Percentiles rank a stretch among this genome's conserved stretches.
phyloP scores from a whole-genome alignment of 192 early-diverging fungal species.

The Gryganskiella cystojenkinii region DNA sequence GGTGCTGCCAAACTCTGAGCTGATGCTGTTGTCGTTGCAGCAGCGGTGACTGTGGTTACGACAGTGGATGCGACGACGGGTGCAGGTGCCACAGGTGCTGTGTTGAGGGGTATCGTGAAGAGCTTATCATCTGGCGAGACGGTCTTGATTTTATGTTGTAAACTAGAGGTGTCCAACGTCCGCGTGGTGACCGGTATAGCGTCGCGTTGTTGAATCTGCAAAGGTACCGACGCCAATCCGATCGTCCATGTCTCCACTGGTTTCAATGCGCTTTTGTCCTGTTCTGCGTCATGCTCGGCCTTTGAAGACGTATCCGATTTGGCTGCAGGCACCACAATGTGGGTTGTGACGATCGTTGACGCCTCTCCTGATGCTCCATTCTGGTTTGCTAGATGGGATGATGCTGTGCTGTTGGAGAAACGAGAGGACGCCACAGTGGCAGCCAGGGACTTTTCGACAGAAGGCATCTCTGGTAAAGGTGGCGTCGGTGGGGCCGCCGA shows the following conservation, averaged over 20 bases:
- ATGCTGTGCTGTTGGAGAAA: background rate
- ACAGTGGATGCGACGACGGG: background rate
- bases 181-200: conserved; percentile 39
- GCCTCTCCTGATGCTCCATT: background rate
- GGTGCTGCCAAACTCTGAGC: too few relatives aligned
- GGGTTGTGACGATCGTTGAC: conserved; percentile 14
- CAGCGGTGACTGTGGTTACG: background rate
- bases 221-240: conserved; percentile 13
- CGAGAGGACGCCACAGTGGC: background rate
- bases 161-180: conserved; percentile 10
- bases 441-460: background rate
- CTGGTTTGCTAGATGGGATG: too few relatives aligned
- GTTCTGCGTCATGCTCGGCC: background rate
- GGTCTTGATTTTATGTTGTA: conserved; percentile 7
- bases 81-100: conserved; percentile 5
- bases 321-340: conserved; percentile 13
- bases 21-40: background rate
- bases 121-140: background rate
- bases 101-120: background rate
- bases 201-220: conserved; percentile 24
- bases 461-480: conserved; percentile 9
- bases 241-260: conserved; percentile 44
- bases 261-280: background rate
- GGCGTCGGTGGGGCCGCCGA: conserved; percentile 20
- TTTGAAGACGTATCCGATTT: conserved; percentile 3